Conservation (phyloP, 441 rosid species). For the Gossypium laxum region DNA sequence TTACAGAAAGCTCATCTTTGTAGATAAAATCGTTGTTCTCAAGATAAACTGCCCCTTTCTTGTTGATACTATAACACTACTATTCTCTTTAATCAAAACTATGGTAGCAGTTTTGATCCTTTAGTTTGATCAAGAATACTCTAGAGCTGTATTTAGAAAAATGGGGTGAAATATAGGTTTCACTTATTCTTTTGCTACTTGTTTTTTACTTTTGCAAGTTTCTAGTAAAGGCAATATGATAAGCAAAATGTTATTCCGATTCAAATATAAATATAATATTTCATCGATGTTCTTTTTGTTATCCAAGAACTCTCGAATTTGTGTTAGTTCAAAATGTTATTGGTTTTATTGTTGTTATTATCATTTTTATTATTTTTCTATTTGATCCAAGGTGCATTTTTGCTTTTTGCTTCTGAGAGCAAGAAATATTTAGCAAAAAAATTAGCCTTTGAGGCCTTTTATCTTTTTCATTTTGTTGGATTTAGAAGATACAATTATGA, state of each 20-base stretch:
- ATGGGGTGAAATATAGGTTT: background rate
- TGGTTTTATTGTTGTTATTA: background rate
- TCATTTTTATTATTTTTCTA: background rate
- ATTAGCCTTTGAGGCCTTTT: background rate
- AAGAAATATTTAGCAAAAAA: background rate
- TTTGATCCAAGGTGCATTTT: background rate
- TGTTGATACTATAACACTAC: background rate
- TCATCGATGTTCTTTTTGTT: background rate
- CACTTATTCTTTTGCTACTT: background rate
- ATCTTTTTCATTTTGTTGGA: background rate
- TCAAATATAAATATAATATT: background rate
- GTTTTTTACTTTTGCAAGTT: background rate
- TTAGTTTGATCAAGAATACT: background rate
- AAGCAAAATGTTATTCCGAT: background rate
- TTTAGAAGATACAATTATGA: conserved; percentile 2
- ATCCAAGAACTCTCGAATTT: background rate
- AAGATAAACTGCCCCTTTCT: background rate
- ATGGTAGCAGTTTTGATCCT: background rate
- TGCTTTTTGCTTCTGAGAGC: background rate
- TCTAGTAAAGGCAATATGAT: background rate
- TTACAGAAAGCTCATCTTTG: background rate
- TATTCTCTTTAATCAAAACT: background rate
- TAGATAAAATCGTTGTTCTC: background rate
- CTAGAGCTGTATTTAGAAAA: background rate
- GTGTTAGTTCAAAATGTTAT: background rate